Conservation (phyloP, 495 filamentous ascomycete genomes). For the Penicillium fimorum region DNA sequence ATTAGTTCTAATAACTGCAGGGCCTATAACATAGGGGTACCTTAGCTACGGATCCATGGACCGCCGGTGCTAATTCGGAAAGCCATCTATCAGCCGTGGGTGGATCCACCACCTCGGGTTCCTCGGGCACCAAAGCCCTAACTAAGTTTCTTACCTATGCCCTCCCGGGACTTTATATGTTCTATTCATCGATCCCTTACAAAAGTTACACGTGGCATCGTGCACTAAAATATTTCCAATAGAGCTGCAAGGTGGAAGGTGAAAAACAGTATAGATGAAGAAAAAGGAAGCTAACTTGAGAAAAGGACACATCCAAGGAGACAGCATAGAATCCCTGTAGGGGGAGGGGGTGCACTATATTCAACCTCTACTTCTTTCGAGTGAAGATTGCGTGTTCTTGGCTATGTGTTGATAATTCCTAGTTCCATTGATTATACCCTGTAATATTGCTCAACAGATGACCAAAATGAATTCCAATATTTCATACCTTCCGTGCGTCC, state of each 20-base stretch:
- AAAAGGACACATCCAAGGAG: neutral
- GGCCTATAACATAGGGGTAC: no score
- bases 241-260: neutral
- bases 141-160: conserved; percentile 1
- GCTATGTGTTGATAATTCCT: neutral
- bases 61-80: conserved; percentile 1
- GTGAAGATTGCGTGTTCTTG: conserved; percentile 18
- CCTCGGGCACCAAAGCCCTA: conserved; percentile 13
- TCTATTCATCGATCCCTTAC: neutral
- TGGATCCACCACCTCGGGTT: conserved; percentile 1
- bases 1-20: no score
- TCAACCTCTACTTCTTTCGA: conserved; percentile 18
- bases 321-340: conserved; percentile 3
- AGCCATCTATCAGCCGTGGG: conserved; percentile 9
- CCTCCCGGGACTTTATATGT: no score
- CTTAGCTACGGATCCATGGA: neutral
- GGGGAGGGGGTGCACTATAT: neutral
- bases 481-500: neutral
- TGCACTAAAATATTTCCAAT: neutral
- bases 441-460: neutral
- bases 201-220: neutral
- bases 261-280: neutral
- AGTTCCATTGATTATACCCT: neutral
- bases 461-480: neutral
- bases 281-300: conserved; percentile 1